Evolutionary conservation across 1,139 yeast genomes (phyloP).

Genomic region (Diutina scorzettiae): DNA sequence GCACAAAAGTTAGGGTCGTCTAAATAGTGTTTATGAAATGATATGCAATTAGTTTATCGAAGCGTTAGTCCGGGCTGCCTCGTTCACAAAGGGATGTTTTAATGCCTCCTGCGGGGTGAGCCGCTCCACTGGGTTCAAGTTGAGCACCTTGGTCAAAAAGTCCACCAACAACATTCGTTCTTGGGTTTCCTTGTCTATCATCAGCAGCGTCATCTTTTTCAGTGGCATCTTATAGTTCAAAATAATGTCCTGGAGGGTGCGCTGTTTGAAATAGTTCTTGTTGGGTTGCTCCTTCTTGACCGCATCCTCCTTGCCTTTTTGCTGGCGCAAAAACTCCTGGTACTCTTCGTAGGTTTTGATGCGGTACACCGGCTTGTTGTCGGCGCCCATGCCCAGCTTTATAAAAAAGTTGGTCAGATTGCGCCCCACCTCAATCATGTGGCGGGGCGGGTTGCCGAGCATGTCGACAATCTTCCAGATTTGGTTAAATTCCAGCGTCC

Average conservation of each 20-base stretch:
- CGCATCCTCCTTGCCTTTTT: constrained; percentile 34
- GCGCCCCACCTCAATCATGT: constrained; percentile 96
- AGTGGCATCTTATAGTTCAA: constrained; percentile 64
- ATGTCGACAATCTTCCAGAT: constrained; percentile 71
- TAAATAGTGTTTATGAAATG: not conserved
- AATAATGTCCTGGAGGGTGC: constrained; percentile 62
- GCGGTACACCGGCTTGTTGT: constrained; percentile 10
- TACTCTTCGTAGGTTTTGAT: constrained; percentile 26
- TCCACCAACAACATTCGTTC: constrained; percentile 66
- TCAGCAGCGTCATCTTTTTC: constrained; percentile 52
- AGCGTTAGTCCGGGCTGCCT: constrained; percentile 8
- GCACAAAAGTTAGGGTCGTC: no score
- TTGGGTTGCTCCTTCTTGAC: constrained; percentile 63
- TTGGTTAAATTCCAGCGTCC: constrained; percentile 89
- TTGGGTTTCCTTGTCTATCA: constrained; percentile 59
- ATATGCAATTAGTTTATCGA: not conserved
- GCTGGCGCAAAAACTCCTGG: constrained; percentile 22
- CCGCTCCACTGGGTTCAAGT: constrained; percentile 83
- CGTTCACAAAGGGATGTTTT: constrained; percentile 75
- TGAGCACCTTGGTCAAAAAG: constrained; percentile 66
- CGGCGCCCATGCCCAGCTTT: constrained; percentile 16
- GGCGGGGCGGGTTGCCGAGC: constrained; percentile 80
- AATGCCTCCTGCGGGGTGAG: constrained; percentile 96
- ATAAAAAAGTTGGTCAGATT: constrained; percentile 63
- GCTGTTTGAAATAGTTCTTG: constrained; percentile 72